Base-by-base conservation (phyloP, 31 red algal species). In the Asparagopsis taxiformis region DNA sequence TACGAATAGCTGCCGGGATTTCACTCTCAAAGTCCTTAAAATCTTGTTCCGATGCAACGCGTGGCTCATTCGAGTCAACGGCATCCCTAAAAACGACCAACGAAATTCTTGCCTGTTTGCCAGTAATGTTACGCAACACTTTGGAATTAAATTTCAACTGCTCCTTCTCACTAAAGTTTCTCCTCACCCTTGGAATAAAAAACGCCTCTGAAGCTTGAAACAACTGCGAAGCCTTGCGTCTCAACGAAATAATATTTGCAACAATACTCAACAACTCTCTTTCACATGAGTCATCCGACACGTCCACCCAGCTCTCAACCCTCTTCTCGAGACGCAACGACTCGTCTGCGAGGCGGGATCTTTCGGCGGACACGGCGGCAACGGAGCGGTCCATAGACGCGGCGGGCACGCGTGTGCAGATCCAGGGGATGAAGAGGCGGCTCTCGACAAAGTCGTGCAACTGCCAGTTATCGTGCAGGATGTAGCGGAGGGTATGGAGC, bases 61-160 rank as follows among this genome's bases (percentile, higher is more conserved):
- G 43, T 1, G 79, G 67, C 1, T 60, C 35, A 21, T 31, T 71
- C 57, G 34, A 34, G 17, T 72, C 57, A 4, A 83, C 48, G 10
- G 67, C 79, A 73, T 83, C 79, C 19, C 58, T 30, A 36, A 83
- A 83, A 2, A 83, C 48, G 24, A 83, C 79, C 26, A 83, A 49
- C 30, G 79, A 83, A 13, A 83, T 60, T n/a, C 79, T 49, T 1
- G 79, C 79, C 39, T 83, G 67, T 57, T 54, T 62, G 3, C 58
- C 58, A n/a, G 66, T 61, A 50, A 83, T 83, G n/a, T 66, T 20
- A 33, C 56, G 50, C 59, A 83, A 50, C 8, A 83, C 67, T 48
- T 23, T 34, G 4, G 49, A 55, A 48, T 83, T 83, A 31, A 83
- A 83, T 21, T 46, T 51, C 16, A 64, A 15, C 26, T 83, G 79